Base-by-base conservation (phyloP, 768 basidiomycete species). In the Pisolithus marmoratus region DNA sequence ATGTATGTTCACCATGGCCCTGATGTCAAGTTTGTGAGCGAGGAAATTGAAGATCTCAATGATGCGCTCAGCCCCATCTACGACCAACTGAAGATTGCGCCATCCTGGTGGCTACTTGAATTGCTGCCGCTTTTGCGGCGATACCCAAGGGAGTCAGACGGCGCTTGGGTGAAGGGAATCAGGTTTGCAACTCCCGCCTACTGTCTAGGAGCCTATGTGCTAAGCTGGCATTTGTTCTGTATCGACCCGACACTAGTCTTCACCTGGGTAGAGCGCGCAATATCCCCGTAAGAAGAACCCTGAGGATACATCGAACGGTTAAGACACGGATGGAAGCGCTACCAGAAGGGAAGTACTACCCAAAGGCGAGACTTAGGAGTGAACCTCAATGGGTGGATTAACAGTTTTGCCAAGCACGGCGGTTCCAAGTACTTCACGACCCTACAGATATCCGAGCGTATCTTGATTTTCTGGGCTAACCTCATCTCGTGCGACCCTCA, bases 21-120 rank as follows among this genome's bases (percentile, higher is more conserved):
- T 34, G 34, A 34, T 15, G 34, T 14, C 34, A 15, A 34, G 5
- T 34, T 14, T 15, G 34, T 34, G 34, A 34, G 34, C 34, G 34
- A 34, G 14, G 34, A 34, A 34, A 15, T 14, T 5, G 34, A 34
- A 14, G 86, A 89, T 29, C 55, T 85, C 29, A 62, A 64, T 3
- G 87, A 89, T 57, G 79, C 80, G 5, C 49, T 84, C 14, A 70
- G 70, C 47, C 71, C 68, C 0, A 62, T 74, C 4, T 79, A 81
- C 51, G 86, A 89, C 64, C 76, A 85, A 68, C 74, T 89, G 27
- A 56, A 63, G n/a, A 58, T 72, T 5, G 53, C 66, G 22, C 70
- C 58, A 44, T 48, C 45, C 0, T 89, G 87, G 87, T 89, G 87
- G 87, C 56, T 82, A 20, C 66, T 90, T 27, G 87, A 90, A 63